Evolutionary conservation across 768 basidiomycete genomes (phyloP).

Genomic region (Hericium rajendrae): DNA sequence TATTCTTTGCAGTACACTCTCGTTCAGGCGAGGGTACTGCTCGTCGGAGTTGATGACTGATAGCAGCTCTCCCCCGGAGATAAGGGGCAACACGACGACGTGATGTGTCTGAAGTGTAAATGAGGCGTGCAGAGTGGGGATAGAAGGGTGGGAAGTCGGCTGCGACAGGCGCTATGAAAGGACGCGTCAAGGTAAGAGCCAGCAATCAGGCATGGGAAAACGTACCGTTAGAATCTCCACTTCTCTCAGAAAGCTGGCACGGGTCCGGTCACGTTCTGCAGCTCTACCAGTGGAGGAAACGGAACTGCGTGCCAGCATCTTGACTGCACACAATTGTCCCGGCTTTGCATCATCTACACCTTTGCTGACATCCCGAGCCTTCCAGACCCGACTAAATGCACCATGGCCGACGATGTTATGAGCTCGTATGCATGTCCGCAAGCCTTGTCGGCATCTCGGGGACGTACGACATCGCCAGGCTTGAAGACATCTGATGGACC

Average conservation of each 20-base stretch:
- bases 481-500: not conserved
- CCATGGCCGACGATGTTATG: slow-evolving; percentile 52
- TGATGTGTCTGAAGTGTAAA: slow-evolving; percentile 68
- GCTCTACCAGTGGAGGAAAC: not conserved
- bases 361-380: slow-evolving; percentile 37
- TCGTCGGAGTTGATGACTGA: slow-evolving; percentile 55
- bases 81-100: slow-evolving; percentile 67
- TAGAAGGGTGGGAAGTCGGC: slow-evolving; percentile 65
- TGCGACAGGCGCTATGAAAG: slow-evolving; percentile 42
- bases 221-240: slow-evolving; percentile 12
- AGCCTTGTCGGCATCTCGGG: not conserved
- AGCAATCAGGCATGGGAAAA: not conserved
- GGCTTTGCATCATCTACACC: slow-evolving; percentile 5
- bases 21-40: slow-evolving; percentile 22
- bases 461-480: slow-evolving; percentile 5
- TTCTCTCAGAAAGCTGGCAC: slow-evolving; percentile 12
- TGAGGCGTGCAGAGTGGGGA: slow-evolving; percentile 50
- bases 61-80: slow-evolving; percentile 76
- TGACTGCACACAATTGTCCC: slow-evolving; percentile 17
- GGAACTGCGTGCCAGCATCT: slow-evolving; percentile 12
- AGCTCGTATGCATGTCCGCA: slow-evolving; percentile 31
- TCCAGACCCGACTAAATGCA: slow-evolving; percentile 70
- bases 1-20: slow-evolving; percentile 52
- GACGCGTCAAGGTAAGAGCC: not conserved
- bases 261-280: slow-evolving; percentile 5